Percentiles rank a stretch among this genome's conserved stretches.
These are phyloP conservation scores for Neofusicoccum ribis DNA, from an alignment of 2,329 filamentous ascomycete species.

Conservation along the genomic window DNA sequence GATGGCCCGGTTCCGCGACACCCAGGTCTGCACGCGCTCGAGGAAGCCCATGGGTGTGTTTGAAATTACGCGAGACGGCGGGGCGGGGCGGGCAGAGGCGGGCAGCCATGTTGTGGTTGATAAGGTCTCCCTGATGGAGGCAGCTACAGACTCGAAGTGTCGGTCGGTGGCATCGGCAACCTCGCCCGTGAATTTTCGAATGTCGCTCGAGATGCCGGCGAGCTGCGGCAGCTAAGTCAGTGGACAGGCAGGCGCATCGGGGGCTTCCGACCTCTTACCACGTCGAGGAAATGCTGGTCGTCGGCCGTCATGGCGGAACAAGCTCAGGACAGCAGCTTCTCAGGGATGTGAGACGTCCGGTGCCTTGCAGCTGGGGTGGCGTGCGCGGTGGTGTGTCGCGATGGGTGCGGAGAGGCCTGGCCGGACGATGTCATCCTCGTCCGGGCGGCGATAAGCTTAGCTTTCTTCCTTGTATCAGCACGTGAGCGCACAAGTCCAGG, in stretches of 20 bases:
- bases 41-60: slow-evolving; percentile 43
- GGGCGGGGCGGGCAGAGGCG: slow-evolving; percentile 62
- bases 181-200: slow-evolving; percentile 69
- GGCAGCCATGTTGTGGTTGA: slow-evolving; percentile 72
- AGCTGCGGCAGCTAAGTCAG: slow-evolving; percentile 43
- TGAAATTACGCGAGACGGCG: slow-evolving; percentile 44
- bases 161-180: slow-evolving; percentile 79
- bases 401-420: slow-evolving; percentile 3
- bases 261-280: slow-evolving; percentile 56
- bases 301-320: slow-evolving; percentile 66
- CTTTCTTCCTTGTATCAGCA: slow-evolving; percentile 1
- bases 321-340: neutral
- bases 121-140: slow-evolving; percentile 67
- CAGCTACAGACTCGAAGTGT: slow-evolving; percentile 75
- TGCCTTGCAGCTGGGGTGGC: neutral
- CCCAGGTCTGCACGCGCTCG: slow-evolving; percentile 68
- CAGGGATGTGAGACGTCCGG: slow-evolving; percentile 15
- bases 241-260: neutral
- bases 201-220: slow-evolving; percentile 61
- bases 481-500: slow-evolving; percentile 3
- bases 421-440: slow-evolving; percentile 8
- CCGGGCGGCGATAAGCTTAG: slow-evolving; percentile 14
- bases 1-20: slow-evolving; percentile 69
- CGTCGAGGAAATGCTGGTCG: slow-evolving; percentile 75
- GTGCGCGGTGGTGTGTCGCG: slow-evolving; percentile 9